Base-by-base conservation (phyloP, 208 protist genomes). In the Borovskyia barvae region DNA sequence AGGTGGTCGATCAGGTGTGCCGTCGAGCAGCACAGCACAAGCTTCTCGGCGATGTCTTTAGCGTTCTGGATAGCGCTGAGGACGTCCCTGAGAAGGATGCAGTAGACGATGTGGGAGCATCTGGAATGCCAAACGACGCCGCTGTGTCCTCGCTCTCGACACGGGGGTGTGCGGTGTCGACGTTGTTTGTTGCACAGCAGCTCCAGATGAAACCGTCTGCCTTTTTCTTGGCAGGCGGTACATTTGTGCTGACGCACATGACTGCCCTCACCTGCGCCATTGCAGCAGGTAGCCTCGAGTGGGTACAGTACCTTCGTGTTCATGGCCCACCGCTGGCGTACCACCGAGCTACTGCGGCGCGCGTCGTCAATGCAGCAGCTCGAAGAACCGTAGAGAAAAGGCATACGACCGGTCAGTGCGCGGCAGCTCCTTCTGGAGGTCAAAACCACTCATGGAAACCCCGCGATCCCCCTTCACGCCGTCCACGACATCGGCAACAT, bases 231-330 rank as follows among this genome's bases (percentile, higher is more conserved):
- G 57, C 60, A 2, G 65, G 66, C 22, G 66, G 70, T n/a, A 64
- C 50, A 12, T 80, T 75, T 52, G 53, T 73, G n/a, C 36, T 88
- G 19, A 80, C 78, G 39, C 63, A 51, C 24, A 48, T 77, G 58
- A 88, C 85, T 1, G 58, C 85, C 7, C 69, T 92, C 39, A 71
- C 77, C 1, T 87, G 70, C 33, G 85, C 85, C 40, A 63, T 92
- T 14, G 72, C 71, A 8, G 66, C 80, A 6, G 80, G 80, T 26
- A 77, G 69, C 19, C 59, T 83, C 3, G 71, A 82, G 41, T 92
- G 85, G 85, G 80, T 88, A 57, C 74, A 80, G 57, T 80, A 84
- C 51, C 53, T 92, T 19, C 37, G 70, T 24, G 70, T 75, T 15
- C 75, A 65, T 24, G 66, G 68, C 11, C 68, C 77, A 0, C 69